phyloP scores from a whole-genome alignment of 257 asterid genomes.

The Penstemon barbatus region DNA sequence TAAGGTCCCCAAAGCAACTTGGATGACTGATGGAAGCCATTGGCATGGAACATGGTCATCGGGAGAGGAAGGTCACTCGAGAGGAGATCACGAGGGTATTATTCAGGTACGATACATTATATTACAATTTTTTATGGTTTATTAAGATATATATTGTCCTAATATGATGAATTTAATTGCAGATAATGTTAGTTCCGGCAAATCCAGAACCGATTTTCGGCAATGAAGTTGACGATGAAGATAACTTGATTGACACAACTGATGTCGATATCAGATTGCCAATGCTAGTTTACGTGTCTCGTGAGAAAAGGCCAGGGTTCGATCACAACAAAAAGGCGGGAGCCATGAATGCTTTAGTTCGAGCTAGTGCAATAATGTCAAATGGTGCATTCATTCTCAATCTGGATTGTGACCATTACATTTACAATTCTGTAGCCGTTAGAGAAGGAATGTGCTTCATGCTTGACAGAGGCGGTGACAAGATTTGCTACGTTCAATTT shows the following conservation, averaged over 20 bases:
- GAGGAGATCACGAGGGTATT: slow-evolving; percentile 88
- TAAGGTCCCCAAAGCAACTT: slow-evolving; percentile 75
- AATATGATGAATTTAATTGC: slow-evolving; percentile 22
- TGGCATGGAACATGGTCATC: slow-evolving; percentile 95
- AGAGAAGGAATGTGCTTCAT: slow-evolving; percentile 98
- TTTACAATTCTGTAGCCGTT: slow-evolving; percentile 68
- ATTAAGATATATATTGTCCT: neutral
- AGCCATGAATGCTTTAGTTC: slow-evolving; percentile 91
- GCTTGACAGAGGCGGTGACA: slow-evolving; percentile 93
- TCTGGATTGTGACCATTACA: slow-evolving; percentile 91
- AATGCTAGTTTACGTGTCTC: slow-evolving; percentile 90
- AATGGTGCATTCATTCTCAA: slow-evolving; percentile 89
- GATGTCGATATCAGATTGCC: slow-evolving; percentile 81
- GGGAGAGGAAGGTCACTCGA: slow-evolving; percentile 64
- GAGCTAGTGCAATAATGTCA: slow-evolving; percentile 89
- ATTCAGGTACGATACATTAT: slow-evolving; percentile 56
- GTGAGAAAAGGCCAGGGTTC: slow-evolving; percentile 74
- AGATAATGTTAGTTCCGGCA: slow-evolving; percentile 91
- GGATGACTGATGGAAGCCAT: slow-evolving; percentile 92
- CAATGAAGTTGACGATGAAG: slow-evolving; percentile 52
- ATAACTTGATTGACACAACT: slow-evolving; percentile 54
- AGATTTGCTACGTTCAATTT: slow-evolving; percentile 81
- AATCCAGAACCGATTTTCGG: slow-evolving; percentile 74
- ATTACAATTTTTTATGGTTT: too few relatives aligned
- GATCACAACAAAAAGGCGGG: slow-evolving; percentile 98